Evolutionary conservation across 768 basidiomycete species (phyloP).

Genomic region (Panaeolus cyanescens): DNA sequence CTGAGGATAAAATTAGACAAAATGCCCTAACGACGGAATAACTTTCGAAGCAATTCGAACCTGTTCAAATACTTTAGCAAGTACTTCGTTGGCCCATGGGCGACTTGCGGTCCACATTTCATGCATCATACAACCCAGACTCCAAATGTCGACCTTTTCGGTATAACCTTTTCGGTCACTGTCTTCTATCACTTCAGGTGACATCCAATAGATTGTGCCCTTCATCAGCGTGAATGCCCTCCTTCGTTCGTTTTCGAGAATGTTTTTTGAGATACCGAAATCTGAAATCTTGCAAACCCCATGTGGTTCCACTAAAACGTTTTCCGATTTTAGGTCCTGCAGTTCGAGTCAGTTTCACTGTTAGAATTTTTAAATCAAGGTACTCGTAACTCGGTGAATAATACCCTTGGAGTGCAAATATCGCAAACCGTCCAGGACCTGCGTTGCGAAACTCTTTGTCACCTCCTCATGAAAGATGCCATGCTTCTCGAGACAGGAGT

Average conservation of each 20-base stretch:
- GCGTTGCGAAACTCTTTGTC: slow-evolving; percentile 80
- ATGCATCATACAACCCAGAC: slow-evolving; percentile 87
- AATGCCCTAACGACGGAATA: background rate
- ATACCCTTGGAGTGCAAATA: slow-evolving; percentile 88
- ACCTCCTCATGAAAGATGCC: slow-evolving; percentile 85
- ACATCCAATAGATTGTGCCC: slow-evolving; percentile 97
- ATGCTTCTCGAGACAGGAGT: slow-evolving; percentile 72
- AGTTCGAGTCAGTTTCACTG: background rate
- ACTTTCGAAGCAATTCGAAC: slow-evolving; percentile 38
- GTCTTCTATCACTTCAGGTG: slow-evolving; percentile 67
- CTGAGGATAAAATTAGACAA: slow-evolving; percentile 50
- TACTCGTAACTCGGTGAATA: slow-evolving; percentile 69
- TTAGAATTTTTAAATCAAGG: background rate
- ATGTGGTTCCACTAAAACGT: slow-evolving; percentile 84
- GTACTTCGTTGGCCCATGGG: slow-evolving; percentile 75
- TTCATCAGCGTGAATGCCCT: slow-evolving; percentile 78
- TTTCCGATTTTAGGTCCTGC: slow-evolving; percentile 92
- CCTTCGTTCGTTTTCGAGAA: slow-evolving; percentile 61
- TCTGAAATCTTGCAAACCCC: slow-evolving; percentile 95
- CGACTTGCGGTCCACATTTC: slow-evolving; percentile 96
- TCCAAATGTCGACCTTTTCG: slow-evolving; percentile 97
- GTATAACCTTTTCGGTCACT: slow-evolving; percentile 78
- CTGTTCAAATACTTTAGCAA: slow-evolving; percentile 79
- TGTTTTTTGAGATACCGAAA: slow-evolving; percentile 94
- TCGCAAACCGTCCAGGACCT: slow-evolving; percentile 84